Evolutionary conservation across 139 green algal species (phyloP).

Genomic region (Chlorella sorokiniana): DNA sequence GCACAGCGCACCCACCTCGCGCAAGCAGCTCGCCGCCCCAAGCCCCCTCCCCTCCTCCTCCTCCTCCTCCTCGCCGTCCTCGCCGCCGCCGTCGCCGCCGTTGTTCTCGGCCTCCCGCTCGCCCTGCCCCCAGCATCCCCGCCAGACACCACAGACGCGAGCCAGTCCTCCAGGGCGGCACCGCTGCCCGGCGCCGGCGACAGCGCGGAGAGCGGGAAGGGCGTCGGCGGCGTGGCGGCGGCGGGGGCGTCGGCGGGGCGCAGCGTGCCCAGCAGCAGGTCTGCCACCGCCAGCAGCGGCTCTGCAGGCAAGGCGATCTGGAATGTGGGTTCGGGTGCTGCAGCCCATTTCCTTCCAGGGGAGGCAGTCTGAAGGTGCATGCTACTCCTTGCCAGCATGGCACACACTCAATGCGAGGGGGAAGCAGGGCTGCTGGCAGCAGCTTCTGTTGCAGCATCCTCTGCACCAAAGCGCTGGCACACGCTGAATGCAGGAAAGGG

Average conservation of each 20-base stretch:
- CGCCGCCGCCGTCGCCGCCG: too few species aligned
- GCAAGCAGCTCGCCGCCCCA: conserved; percentile 16
- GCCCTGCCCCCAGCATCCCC: conserved; percentile 2
- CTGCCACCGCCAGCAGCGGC: conserved; percentile 1
- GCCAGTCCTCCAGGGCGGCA: conserved; percentile 36
- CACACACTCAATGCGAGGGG: too few species aligned
- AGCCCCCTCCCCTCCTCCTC: not conserved
- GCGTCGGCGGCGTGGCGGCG: not conserved
- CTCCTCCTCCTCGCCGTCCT: not conserved
- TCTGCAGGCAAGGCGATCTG: too few species aligned
- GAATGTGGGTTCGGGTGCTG: too few species aligned
- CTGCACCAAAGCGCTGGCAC: too few species aligned
- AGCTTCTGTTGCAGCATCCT: too few species aligned
- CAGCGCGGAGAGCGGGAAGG: conserved; percentile 11
- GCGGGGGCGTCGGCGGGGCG: not conserved
- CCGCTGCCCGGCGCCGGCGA: conserved; percentile 4
- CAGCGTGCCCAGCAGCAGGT: conserved; percentile 28
- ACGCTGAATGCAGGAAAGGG: too few species aligned
- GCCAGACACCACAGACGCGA: conserved; percentile 6
- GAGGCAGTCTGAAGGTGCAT: too few species aligned
- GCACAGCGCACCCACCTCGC: not conserved
- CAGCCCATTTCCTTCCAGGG: too few species aligned
- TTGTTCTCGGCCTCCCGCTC: not conserved
- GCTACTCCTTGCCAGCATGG: too few species aligned
- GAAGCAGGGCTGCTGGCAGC: too few species aligned